Evolutionary conservation across 257 asterid species (phyloP).

Genomic region (Forsythia viridissima): DNA sequence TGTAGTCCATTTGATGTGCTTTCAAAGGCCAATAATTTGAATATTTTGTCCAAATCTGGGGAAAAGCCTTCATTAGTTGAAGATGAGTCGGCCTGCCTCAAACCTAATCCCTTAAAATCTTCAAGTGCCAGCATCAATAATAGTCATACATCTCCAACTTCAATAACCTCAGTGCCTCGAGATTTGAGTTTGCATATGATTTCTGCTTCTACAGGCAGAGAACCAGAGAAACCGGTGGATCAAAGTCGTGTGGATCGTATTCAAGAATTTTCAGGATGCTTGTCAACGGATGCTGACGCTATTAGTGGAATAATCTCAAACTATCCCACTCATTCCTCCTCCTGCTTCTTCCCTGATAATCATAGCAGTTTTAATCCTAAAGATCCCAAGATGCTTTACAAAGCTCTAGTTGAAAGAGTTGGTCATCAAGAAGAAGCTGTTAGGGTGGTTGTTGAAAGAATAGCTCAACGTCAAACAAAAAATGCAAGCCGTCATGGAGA

Average conservation of each 20-base stretch:
- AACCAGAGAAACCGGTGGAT: conserved; percentile 26
- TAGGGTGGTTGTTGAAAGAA: conserved; percentile 41
- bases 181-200: conserved; percentile 52
- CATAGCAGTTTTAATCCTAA: conserved; percentile 28
- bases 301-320: conserved; percentile 20
- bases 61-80: conserved; percentile 29
- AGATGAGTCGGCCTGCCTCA: conserved; percentile 21
- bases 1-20: conserved; percentile 31
- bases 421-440: conserved; percentile 72
- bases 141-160: conserved; percentile 50
- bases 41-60: conserved; percentile 25
- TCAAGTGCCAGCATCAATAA: conserved; percentile 30
- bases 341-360: conserved; percentile 24
- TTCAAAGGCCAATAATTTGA: conserved; percentile 27
- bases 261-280: conserved; percentile 23
- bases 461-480: conserved; percentile 35
- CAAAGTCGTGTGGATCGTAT: conserved; percentile 12
- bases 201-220: conserved; percentile 35
- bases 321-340: conserved; percentile 25
- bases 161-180: conserved; percentile 63
- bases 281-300: conserved; percentile 8
- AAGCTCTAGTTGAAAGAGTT: conserved; percentile 52
- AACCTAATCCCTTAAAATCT: conserved; percentile 30
- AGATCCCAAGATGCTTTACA: conserved; percentile 55
- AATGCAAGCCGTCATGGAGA: conserved; percentile 41